Evolutionary conservation across 179 eudicot genomes (phyloP).

Genomic region (Silene coronaria): DNA sequence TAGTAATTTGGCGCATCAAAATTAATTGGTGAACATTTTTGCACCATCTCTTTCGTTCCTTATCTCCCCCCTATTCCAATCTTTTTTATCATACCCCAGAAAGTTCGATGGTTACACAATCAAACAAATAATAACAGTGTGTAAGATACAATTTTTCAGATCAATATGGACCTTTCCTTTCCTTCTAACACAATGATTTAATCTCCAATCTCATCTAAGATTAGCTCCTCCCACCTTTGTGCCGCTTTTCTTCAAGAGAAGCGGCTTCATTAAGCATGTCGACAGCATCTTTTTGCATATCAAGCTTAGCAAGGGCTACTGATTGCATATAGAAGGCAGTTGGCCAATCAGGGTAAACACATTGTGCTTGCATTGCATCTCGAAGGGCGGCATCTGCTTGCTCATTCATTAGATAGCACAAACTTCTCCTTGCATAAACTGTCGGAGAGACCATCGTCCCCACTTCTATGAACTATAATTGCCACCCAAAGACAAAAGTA

Average conservation of each 20-base stretch:
- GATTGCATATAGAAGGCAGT: slow-evolving; percentile 95
- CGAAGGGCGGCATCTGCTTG: slow-evolving; percentile 90
- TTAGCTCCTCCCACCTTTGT: slow-evolving; percentile 53
- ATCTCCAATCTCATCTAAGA: slow-evolving; percentile 4
- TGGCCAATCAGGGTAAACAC: slow-evolving; percentile 82
- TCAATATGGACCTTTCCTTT: slow-evolving; percentile 20
- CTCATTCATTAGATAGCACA: slow-evolving; percentile 74
- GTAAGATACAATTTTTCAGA: slow-evolving; percentile 24
- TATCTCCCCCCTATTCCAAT: slow-evolving; percentile 4
- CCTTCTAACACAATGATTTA: neutral
- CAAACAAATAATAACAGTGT: slow-evolving; percentile 24
- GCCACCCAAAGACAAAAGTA: neutral
- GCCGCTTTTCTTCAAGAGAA: slow-evolving; percentile 78
- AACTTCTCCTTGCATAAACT: slow-evolving; percentile 76
- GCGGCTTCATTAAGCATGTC: slow-evolving; percentile 90
- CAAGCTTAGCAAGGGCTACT: slow-evolving; percentile 81
- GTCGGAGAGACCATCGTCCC: slow-evolving; percentile 90
- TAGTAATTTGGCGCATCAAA: slow-evolving; percentile 6
- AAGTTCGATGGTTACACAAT: slow-evolving; percentile 23
- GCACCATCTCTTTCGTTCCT: neutral
- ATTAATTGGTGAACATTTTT: neutral
- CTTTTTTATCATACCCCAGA: slow-evolving; percentile 9
- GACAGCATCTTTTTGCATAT: slow-evolving; percentile 85
- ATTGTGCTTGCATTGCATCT: slow-evolving; percentile 95
- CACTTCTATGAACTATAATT: slow-evolving; percentile 63